Percentiles rank a stretch among this genome's conserved stretches.
Evolutionary conservation across 2,329 filamentous ascomycete genomes (phyloP).

Genomic region (Curvularia lunata): DNA sequence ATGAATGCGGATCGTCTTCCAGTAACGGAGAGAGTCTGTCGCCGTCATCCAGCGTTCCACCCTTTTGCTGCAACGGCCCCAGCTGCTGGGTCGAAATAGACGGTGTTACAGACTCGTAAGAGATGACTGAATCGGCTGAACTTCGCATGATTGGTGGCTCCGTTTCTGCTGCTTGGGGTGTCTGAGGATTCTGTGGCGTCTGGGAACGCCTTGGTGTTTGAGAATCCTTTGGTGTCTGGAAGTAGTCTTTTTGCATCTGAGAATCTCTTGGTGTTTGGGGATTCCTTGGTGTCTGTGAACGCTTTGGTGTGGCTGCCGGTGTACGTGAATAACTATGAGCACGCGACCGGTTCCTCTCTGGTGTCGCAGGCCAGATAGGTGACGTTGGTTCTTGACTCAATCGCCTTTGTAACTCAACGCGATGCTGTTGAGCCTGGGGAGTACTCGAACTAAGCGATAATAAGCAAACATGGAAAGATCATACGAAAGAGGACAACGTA

Average conservation of each 20-base stretch:
- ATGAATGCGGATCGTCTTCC: slow-evolving; percentile 61
- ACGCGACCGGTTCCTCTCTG: slow-evolving; percentile 22
- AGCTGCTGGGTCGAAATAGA: slow-evolving; percentile 44
- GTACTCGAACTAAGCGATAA: slow-evolving; percentile 29
- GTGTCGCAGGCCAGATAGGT: slow-evolving; percentile 22
- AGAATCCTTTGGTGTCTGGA: not conserved
- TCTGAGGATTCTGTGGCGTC: slow-evolving; percentile 4
- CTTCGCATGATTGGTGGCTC: slow-evolving; percentile 35
- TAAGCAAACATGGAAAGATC: slow-evolving; percentile 17
- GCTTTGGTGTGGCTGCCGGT: slow-evolving; percentile 14
- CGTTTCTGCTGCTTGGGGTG: slow-evolving; percentile 24
- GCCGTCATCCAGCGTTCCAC: slow-evolving; percentile 47
- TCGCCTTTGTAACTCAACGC: slow-evolving; percentile 26
- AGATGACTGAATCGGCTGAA: slow-evolving; percentile 47
- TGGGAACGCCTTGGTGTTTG: not conserved
- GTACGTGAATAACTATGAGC: slow-evolving; percentile 25
- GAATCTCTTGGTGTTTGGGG: not conserved
- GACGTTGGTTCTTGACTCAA: slow-evolving; percentile 25
- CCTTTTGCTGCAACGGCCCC: slow-evolving; percentile 54
- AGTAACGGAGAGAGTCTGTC: slow-evolving; percentile 56
- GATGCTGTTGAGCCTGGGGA: slow-evolving; percentile 27
- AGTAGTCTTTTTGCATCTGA: slow-evolving; percentile 2
- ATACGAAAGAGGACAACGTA: slow-evolving; percentile 17
- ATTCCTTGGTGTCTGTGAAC: slow-evolving; percentile 10
- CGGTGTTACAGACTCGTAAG: slow-evolving; percentile 43